These are phyloP conservation scores for Colletotrichum trifolii DNA, from an alignment of 2,329 filamentous ascomycete species.

Conservation along the genomic window DNA sequence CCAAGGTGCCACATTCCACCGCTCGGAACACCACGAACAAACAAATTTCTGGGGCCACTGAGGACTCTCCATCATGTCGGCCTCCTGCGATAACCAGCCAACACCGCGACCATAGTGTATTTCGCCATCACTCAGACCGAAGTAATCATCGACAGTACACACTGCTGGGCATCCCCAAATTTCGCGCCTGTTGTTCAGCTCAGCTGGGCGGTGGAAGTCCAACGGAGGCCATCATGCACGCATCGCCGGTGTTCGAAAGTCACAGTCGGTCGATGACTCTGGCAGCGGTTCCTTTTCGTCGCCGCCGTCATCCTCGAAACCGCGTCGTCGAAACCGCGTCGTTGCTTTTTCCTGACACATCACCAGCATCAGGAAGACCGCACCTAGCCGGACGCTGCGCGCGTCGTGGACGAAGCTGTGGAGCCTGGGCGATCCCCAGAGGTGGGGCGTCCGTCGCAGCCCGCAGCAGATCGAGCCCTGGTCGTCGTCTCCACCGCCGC, in stretches of 20 bases:
- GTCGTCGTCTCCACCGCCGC: slow-evolving; percentile 9
- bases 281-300: not conserved
- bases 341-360: slow-evolving; percentile 2
- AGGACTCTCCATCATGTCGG: too few relatives aligned
- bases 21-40: too few relatives aligned
- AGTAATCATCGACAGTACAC: too few relatives aligned
- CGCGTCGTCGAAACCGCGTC: not conserved
- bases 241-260: not conserved
- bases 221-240: not conserved
- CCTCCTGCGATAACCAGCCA: too few relatives aligned
- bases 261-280: not conserved
- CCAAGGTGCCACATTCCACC: too few relatives aligned
- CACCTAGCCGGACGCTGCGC: slow-evolving; percentile 9
- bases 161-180: not conserved
- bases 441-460: slow-evolving; percentile 7
- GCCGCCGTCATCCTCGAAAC: not conserved
- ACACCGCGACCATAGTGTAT: too few relatives aligned
- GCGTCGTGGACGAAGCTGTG: slow-evolving; percentile 2
- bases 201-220: slow-evolving; percentile 4
- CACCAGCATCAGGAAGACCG: not conserved
- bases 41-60: too few relatives aligned
- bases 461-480: not conserved
- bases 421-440: slow-evolving; percentile 1
- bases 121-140: too few relatives aligned
- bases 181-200: not conserved